Evolutionary conservation across 768 basidiomycete species (phyloP).

Genomic region (Floccularia luteovirens): DNA sequence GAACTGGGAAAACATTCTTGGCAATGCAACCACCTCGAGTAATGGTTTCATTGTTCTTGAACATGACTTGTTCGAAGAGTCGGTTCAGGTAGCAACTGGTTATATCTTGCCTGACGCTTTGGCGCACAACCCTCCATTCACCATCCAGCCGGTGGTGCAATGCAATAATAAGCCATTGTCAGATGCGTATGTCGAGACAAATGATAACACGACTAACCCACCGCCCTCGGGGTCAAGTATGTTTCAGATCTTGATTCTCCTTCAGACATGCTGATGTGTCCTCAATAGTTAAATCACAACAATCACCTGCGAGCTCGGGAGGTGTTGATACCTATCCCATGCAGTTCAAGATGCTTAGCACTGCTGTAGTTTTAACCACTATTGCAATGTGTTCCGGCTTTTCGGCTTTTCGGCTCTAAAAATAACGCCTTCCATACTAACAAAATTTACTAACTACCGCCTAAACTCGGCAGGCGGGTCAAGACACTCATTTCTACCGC

Average conservation of each 20-base stretch:
- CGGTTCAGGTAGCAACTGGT: constrained; percentile 79
- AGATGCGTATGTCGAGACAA: constrained; percentile 80
- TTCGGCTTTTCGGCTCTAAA: too few relatives aligned
- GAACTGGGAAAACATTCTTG: constrained; percentile 71
- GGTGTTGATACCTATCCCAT: too few relatives aligned
- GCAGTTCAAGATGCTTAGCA: too few relatives aligned
- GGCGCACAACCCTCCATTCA: constrained; percentile 54
- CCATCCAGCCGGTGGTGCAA: constrained; percentile 60
- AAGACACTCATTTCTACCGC: too few relatives aligned
- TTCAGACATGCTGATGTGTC: neutral
- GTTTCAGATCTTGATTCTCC: neutral
- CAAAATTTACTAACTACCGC: too few relatives aligned
- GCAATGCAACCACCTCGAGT: constrained; percentile 45
- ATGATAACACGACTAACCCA: constrained; percentile 60
- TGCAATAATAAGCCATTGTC: constrained; percentile 53
- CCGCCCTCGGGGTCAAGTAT: constrained; percentile 17
- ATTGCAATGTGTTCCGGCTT: too few relatives aligned
- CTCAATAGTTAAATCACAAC: too few relatives aligned
- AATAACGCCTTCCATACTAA: too few relatives aligned
- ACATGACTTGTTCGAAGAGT: constrained; percentile 80
- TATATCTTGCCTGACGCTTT: constrained; percentile 82
- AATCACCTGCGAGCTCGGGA: too few relatives aligned
- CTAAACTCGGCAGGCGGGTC: too few relatives aligned
- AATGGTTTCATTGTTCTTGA: constrained; percentile 89
- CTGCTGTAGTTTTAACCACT: too few relatives aligned